Conservation (phyloP, 805 yeast species). For the Metschnikowia cerradonensis region DNA sequence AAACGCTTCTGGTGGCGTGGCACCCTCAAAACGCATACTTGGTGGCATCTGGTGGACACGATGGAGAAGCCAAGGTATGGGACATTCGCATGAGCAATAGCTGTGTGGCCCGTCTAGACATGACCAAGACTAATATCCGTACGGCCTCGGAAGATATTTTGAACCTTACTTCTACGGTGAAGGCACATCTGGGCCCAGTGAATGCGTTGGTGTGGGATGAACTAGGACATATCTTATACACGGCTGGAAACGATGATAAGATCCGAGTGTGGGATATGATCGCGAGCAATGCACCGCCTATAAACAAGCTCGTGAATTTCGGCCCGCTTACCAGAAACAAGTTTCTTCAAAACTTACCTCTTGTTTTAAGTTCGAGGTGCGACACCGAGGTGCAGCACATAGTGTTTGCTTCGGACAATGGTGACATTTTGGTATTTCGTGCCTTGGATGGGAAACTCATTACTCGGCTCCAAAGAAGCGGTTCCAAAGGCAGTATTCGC, state of each 20-base stretch:
- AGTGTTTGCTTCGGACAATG: constrained; percentile 71
- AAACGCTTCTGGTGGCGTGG: constrained; percentile 63
- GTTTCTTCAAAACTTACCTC: constrained; percentile 45
- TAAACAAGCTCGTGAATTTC: constrained; percentile 65
- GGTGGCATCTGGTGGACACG: constrained; percentile 75
- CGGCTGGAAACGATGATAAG: constrained; percentile 78
- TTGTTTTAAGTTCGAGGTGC: constrained; percentile 45
- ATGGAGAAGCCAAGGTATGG: constrained; percentile 82
- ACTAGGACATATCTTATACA: constrained; percentile 55
- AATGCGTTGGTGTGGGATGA: constrained; percentile 78
- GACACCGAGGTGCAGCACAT: constrained; percentile 58
- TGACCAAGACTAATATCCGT: constrained; percentile 39
- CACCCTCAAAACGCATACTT: constrained; percentile 60
- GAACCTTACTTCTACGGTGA: constrained; percentile 35
- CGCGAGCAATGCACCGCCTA: constrained; percentile 33
- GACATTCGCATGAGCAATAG: constrained; percentile 70
- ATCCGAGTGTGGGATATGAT: constrained; percentile 73
- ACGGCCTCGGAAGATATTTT: constrained; percentile 13
- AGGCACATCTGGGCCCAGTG: constrained; percentile 75
- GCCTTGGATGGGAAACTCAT: constrained; percentile 60
- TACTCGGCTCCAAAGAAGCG: constrained; percentile 47
- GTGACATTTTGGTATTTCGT: constrained; percentile 60
- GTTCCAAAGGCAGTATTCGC: constrained; percentile 38
- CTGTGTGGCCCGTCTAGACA: constrained; percentile 61
- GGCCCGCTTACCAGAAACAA: constrained; percentile 75